phyloP scores from a whole-genome alignment of 2,329 filamentous ascomycete species.

The Fusarium begoniae region DNA sequence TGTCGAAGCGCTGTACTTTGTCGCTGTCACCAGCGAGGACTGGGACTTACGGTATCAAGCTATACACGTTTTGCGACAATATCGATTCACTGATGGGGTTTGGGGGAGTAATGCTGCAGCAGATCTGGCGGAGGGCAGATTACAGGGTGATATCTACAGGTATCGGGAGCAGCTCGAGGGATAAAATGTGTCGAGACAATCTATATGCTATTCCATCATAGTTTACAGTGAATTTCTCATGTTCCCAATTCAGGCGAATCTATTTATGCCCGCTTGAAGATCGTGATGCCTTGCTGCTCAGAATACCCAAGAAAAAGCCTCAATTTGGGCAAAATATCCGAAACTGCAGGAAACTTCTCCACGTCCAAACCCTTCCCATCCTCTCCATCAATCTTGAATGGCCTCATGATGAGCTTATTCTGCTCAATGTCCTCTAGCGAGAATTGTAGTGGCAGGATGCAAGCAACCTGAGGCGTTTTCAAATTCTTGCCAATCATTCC shows the following conservation, averaged over 20 bases:
- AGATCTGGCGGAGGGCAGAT: background rate
- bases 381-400: background rate
- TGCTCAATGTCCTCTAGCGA: background rate
- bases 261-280: background rate
- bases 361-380: background rate
- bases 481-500: background rate
- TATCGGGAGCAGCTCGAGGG: background rate
- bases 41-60: background rate
- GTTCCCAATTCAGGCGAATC: accelerated
- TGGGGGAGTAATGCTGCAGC: background rate
- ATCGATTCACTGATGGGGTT: background rate
- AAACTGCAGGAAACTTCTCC: background rate
- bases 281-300: background rate
- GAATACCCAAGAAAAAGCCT: background rate
- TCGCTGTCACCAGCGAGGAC: background rate
- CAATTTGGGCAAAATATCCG: background rate
- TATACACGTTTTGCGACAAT: accelerated
- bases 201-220: background rate
- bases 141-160: background rate
- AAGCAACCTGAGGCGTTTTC: background rate
- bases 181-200: accelerated
- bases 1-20: background rate
- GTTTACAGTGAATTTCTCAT: accelerated
- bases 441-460: background rate
- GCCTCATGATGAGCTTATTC: background rate